These are phyloP conservation scores for Petasospora rhodanensis DNA, from an alignment of 1,139 yeast genomes.

Conservation along the genomic window DNA sequence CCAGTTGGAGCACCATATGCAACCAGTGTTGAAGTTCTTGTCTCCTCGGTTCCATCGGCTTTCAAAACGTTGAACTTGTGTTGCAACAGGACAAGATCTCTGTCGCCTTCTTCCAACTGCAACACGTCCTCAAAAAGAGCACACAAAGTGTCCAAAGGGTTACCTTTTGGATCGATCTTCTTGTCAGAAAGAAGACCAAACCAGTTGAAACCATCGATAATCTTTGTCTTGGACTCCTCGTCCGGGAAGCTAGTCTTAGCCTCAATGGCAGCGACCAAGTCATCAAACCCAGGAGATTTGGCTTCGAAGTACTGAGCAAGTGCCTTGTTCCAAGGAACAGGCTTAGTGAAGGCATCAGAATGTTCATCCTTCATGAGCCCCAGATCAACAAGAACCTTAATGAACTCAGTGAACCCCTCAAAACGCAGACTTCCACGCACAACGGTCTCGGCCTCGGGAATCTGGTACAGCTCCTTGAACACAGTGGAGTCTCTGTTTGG, in stretches of 20 bases:
- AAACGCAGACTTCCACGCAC: conserved; percentile 95
- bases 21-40: conserved; percentile 91
- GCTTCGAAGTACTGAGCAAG: conserved; percentile 73
- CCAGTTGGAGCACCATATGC: conserved; percentile 93
- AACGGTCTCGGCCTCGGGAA: conserved; percentile 97
- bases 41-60: conserved; percentile 87
- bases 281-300: conserved; percentile 62
- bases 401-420: conserved; percentile 98
- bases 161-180: conserved; percentile 80
- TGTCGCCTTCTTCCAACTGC: conserved; percentile 95
- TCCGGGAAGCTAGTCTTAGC: conserved; percentile 77
- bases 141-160: conserved; percentile 93
- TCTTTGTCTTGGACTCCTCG: conserved; percentile 79
- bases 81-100: conserved; percentile 92
- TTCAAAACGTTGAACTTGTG: conserved; percentile 97
- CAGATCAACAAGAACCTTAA: conserved; percentile 89
- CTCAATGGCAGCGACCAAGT: conserved; percentile 69
- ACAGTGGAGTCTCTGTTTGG: conserved; percentile 98
- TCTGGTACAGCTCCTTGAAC: conserved; percentile 84
- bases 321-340: conserved; percentile 86
- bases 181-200: conserved; percentile 82
- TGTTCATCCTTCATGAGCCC: conserved; percentile 85
- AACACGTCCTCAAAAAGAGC: conserved; percentile 92
- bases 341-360: conserved; percentile 50
- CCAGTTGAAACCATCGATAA: conserved; percentile 88